Evolutionary conservation across 306 rosid genomes (phyloP).

Genomic region (Cucurbita pepo): DNA sequence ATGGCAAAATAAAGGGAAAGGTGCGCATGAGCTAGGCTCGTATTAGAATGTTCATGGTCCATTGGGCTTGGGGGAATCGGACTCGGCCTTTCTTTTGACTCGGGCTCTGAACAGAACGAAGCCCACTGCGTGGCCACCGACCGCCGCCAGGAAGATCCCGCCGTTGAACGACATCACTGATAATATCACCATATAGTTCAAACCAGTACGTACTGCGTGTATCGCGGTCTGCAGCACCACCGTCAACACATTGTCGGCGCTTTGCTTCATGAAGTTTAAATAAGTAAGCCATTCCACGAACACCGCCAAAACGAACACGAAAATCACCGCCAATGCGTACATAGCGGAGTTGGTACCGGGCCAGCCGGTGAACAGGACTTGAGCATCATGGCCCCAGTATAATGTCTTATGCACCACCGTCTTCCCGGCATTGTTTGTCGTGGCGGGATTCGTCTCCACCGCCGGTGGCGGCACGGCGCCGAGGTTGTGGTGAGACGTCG

Average conservation of each 20-base stretch:
- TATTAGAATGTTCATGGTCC: background rate
- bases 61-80: background rate
- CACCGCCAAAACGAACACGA: conserved; percentile 40
- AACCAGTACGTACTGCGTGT: conserved; percentile 28
- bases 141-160: conserved; percentile 46
- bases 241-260: conserved; percentile 7
- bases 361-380: conserved; percentile 49
- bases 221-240: conserved; percentile 24
- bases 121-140: conserved; percentile 33
- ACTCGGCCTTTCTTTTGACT: background rate
- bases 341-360: conserved; percentile 38
- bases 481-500: conserved; percentile 5
- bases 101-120: background rate
- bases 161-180: conserved; percentile 64
- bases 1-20: background rate
- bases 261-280: conserved; percentile 20
- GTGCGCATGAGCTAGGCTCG: background rate
- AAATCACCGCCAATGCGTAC: conserved; percentile 44
- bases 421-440: conserved; percentile 13
- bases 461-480: background rate
- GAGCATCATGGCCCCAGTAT: conserved; percentile 45
- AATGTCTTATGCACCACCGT: conserved; percentile 27
- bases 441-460: conserved; percentile 12
- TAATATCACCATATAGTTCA: conserved; percentile 51
- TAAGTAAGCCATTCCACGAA: conserved; percentile 47